Conservation (phyloP, 495 filamentous ascomycete genomes). For the Penicillium arizonense region DNA sequence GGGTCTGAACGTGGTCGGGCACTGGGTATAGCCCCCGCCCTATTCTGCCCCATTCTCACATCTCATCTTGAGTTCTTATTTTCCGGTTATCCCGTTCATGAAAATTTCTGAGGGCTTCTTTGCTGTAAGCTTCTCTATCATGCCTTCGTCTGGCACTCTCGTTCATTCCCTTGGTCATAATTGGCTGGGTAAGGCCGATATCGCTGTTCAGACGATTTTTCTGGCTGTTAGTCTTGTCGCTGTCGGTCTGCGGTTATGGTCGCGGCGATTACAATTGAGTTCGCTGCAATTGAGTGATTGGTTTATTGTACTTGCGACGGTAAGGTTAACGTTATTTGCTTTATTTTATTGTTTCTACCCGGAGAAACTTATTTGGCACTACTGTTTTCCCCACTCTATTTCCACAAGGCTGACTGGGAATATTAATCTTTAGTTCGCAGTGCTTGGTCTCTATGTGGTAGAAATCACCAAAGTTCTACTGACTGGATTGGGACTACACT, state of each 20-base stretch:
- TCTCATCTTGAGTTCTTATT: background rate
- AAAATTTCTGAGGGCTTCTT: background rate
- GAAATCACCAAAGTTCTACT: conserved; percentile 19
- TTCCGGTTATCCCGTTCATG: background rate
- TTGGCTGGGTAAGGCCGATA: conserved; percentile 23
- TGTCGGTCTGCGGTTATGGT: conserved; percentile 22
- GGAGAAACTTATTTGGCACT: background rate
- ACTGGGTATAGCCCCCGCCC: conserved; percentile 1
- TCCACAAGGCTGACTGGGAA: background rate
- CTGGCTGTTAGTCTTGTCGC: conserved; percentile 8
- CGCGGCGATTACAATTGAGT: conserved; percentile 10
- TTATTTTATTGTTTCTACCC: background rate
- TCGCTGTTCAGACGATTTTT: conserved; percentile 22
- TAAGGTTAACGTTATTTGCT: conserved; percentile 5
- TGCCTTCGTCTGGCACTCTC: conserved; percentile 14
- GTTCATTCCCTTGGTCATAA: conserved; percentile 22
- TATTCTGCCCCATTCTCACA: background rate
- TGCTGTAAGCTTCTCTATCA: conserved; percentile 1
- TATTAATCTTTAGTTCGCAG: conserved; percentile 9
- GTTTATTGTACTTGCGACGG: conserved; percentile 16
- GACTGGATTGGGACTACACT: conserved; percentile 20
- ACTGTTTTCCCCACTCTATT: background rate
- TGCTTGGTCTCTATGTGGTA: conserved; percentile 19
- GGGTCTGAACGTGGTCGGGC: background rate
- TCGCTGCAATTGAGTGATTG: conserved; percentile 19